These are phyloP conservation scores for Fusarium sp. DNA, from an alignment of 2,329 filamentous ascomycete genomes.

Conservation along the genomic window DNA sequence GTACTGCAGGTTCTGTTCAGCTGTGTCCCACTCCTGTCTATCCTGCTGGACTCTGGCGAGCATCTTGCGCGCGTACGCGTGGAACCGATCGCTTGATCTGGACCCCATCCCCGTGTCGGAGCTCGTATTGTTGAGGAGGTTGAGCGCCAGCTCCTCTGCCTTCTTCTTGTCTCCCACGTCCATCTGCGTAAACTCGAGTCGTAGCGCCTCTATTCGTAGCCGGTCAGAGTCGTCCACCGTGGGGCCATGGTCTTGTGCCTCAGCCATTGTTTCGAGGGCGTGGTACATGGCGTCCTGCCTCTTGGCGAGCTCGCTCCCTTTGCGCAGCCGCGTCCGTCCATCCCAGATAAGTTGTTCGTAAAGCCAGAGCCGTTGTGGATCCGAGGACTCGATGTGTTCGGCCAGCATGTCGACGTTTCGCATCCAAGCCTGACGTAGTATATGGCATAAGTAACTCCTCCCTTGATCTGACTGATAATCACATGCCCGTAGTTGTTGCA, in stretches of 20 bases:
- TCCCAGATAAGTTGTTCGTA: constrained; percentile 56
- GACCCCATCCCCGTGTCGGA: constrained; percentile 23
- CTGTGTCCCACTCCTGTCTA: constrained; percentile 47
- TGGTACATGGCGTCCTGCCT: constrained; percentile 46
- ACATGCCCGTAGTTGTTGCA: constrained; percentile 47
- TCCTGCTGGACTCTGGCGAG: constrained; percentile 51
- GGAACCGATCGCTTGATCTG: constrained; percentile 50
- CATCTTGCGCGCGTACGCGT: constrained; percentile 55
- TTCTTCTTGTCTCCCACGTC: constrained; percentile 48
- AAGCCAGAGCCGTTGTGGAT: constrained; percentile 50
- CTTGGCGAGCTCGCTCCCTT: constrained; percentile 46
- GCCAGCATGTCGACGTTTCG: constrained; percentile 52
- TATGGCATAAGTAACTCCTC: constrained; percentile 47
- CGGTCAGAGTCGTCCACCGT: constrained; percentile 37
- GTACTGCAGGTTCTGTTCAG: constrained; percentile 49
- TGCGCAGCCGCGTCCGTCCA: constrained; percentile 50
- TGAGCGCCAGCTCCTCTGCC: constrained; percentile 48
- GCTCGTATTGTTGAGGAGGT: constrained; percentile 45
- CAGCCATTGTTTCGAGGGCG: constrained; percentile 45
- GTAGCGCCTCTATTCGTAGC: constrained; percentile 49
- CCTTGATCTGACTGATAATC: constrained; percentile 49
- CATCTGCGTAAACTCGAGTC: constrained; percentile 55
- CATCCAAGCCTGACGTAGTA: constrained; percentile 52
- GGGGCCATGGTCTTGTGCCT: constrained; percentile 15
- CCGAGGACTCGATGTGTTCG: constrained; percentile 46